Conservation (phyloP, 2,329 filamentous ascomycete genomes). For the Geosmithia putterillii region DNA sequence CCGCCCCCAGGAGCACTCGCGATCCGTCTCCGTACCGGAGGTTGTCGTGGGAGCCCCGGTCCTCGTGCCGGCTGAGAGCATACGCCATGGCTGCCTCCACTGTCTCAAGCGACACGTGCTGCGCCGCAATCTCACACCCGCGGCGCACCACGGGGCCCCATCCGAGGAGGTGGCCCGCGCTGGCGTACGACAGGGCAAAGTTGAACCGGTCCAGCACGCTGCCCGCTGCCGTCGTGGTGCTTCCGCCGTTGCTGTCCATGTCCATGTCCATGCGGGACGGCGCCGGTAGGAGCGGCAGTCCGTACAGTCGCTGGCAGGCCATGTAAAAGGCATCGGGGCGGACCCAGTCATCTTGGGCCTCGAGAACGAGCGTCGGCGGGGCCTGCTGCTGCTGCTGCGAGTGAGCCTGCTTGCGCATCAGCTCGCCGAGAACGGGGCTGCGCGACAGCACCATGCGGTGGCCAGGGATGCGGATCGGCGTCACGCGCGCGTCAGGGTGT, state of each 20-base stretch:
- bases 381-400: conserved; percentile 20
- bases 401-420: conserved; percentile 13
- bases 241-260: conserved; percentile 12
- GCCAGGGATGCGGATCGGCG: conserved; percentile 29
- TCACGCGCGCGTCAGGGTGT: conserved; percentile 23
- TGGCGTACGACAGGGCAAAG: conserved; percentile 52
- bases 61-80: conserved; percentile 27
- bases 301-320: conserved; percentile 45
- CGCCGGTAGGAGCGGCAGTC: conserved; percentile 33
- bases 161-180: conserved; percentile 45
- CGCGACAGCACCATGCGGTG: conserved; percentile 45
- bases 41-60: conserved; percentile 24
- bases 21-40: conserved; percentile 41
- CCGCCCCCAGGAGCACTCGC: conserved; percentile 38
- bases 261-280: conserved; percentile 14
- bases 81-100: conserved; percentile 50
- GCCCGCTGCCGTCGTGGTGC: conserved; percentile 16
- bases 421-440: conserved; percentile 21
- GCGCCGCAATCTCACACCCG: conserved; percentile 46
- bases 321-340: conserved; percentile 43
- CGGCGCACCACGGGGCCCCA: conserved; percentile 42
- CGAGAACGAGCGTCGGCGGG: conserved; percentile 23
- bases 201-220: conserved; percentile 31
- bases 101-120: conserved; percentile 49
- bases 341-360: conserved; percentile 38